Evolutionary conservation across 2,329 filamentous ascomycete genomes (phyloP).

Genomic region (Arthrobotrys sinensis): DNA sequence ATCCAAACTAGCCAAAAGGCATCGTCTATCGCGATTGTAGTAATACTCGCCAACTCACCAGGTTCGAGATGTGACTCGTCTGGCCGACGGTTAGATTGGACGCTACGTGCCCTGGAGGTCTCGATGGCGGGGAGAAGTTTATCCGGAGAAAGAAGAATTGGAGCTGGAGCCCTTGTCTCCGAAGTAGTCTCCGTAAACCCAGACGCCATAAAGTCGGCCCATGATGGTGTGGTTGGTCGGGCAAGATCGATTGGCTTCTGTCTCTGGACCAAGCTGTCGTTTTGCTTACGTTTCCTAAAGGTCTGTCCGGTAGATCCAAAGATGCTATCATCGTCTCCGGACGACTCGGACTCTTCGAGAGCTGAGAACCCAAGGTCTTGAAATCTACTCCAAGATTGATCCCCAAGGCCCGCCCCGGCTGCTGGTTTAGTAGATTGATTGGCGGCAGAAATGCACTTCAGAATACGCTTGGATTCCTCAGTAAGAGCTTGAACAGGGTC

Average conservation of each 20-base stretch:
- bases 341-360: constrained; percentile 73
- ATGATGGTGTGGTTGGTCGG: constrained; percentile 93
- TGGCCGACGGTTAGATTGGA: constrained; percentile 86
- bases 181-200: constrained; percentile 84
- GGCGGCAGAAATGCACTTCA: constrained; percentile 87
- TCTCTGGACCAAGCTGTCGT: constrained; percentile 23
- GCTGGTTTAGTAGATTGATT: constrained; percentile 86
- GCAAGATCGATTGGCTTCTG: constrained; percentile 73
- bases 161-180: constrained; percentile 75
- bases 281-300: constrained; percentile 71
- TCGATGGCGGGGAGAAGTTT: constrained; percentile 90
- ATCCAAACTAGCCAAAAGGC: constrained; percentile 99
- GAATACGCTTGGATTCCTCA: constrained; percentile 91
- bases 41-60: constrained; percentile 94
- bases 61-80: constrained; percentile 81
- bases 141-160: constrained; percentile 87
- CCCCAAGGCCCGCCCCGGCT: constrained; percentile 79
- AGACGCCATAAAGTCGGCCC: constrained; percentile 96
- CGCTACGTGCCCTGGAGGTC: constrained; percentile 81
- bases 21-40: constrained; percentile 87
- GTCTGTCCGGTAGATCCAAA: constrained; percentile 73
- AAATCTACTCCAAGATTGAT: constrained; percentile 92
- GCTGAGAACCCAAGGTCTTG: constrained; percentile 94
- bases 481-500: constrained; percentile 90
- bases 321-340: constrained; percentile 70